These are phyloP conservation scores for Beta corolliflora DNA, from an alignment of 179 eudicot genomes.

Conservation along the genomic window DNA sequence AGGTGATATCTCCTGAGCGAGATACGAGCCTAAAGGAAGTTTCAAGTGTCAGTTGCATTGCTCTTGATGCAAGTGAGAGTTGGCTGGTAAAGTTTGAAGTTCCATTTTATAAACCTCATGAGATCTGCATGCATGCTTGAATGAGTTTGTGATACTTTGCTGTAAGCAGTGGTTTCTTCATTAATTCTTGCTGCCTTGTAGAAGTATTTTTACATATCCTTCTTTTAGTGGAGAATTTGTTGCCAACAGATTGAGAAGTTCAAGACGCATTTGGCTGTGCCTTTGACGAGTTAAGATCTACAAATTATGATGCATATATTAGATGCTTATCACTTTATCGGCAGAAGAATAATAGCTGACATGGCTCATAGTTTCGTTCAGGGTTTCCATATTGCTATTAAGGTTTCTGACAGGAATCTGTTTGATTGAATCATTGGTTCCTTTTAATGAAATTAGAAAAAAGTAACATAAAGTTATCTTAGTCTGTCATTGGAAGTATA, in stretches of 20 bases:
- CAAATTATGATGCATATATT: not conserved
- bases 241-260: not conserved
- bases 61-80: conserved; percentile 93
- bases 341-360: not conserved
- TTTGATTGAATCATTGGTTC: not conserved
- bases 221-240: not conserved
- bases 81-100: conserved; percentile 75
- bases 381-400: not conserved
- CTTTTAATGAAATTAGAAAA: not conserved
- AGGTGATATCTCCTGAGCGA: conserved; percentile 57
- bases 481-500: not conserved
- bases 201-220: not conserved
- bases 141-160: not conserved
- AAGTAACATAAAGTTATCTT: not conserved
- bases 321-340: not conserved
- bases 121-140: not conserved
- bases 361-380: not conserved
- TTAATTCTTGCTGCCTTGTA: not conserved
- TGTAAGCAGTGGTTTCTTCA: not conserved
- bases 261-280: not conserved
- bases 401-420: not conserved
- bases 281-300: not conserved
- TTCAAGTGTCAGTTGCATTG: conserved; percentile 70
- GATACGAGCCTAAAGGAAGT: conserved; percentile 47
- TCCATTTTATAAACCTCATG: not conserved